phyloP scores from a whole-genome alignment of 2,329 filamentous ascomycete genomes.

The Nakataea oryzae region DNA sequence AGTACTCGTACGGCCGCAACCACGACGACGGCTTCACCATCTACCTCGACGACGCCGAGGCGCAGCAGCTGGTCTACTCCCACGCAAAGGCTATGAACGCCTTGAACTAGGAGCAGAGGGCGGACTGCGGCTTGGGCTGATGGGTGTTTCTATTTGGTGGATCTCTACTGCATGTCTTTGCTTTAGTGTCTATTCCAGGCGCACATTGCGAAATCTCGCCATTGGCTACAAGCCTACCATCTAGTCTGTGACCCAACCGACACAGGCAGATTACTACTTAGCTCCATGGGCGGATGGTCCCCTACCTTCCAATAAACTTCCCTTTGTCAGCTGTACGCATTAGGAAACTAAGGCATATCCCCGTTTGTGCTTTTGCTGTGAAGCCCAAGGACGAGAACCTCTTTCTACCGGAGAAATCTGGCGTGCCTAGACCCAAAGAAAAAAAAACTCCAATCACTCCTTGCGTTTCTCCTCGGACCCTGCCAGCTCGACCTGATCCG shows the following conservation, averaged over 20 bases:
- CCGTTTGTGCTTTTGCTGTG: too few relatives aligned
- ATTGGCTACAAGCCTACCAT: too few relatives aligned
- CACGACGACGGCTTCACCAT: slow-evolving; percentile 47
- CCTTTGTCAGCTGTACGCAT: not conserved
- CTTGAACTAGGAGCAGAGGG: slow-evolving; percentile 13
- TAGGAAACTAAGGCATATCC: too few relatives aligned
- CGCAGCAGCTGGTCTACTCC: slow-evolving; percentile 50
- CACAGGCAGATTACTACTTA: too few relatives aligned
- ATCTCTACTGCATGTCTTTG: not conserved
- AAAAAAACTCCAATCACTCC: too few relatives aligned
- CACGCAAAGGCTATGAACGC: slow-evolving; percentile 29
- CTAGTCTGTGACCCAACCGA: too few relatives aligned
- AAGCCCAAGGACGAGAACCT: too few relatives aligned
- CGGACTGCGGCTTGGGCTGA: not conserved
- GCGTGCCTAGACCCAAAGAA: too few relatives aligned
- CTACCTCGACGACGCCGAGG: slow-evolving; percentile 53
- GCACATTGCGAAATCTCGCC: too few relatives aligned
- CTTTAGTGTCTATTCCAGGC: too few relatives aligned
- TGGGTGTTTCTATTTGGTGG: not conserved
- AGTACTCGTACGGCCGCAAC: slow-evolving; percentile 42
- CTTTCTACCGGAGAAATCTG: too few relatives aligned
- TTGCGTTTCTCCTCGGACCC: not conserved
- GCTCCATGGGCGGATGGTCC: not conserved
- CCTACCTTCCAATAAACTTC: not conserved
- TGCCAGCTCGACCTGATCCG: not conserved